phyloP scores from a whole-genome alignment of 371 early-diverging fungal genomes.

The Rhizomucor pusillus region DNA sequence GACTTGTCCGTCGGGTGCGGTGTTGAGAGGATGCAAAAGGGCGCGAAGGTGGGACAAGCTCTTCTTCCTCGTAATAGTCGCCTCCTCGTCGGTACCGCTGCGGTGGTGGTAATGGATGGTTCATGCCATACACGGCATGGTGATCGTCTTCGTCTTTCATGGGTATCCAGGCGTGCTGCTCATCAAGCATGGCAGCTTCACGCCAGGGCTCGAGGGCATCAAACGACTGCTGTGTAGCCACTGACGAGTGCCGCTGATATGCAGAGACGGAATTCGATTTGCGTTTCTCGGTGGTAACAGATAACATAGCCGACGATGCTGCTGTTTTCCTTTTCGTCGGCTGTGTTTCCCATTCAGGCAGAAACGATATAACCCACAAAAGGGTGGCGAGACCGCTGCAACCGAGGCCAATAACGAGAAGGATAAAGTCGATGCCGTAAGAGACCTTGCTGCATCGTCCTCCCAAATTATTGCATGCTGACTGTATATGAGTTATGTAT shows the following conservation, averaged over 20 bases:
- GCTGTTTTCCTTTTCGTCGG: constrained; percentile 2
- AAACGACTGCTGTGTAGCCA: constrained; percentile 4
- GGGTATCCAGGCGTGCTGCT: constrained; percentile 3
- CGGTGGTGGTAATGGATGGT: constrained; percentile 5
- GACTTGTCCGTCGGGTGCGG: constrained; percentile 11
- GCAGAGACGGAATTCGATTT: no score
- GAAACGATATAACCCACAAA: constrained; percentile 16
- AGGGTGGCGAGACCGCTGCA: constrained; percentile 15
- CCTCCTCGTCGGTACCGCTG: no score
- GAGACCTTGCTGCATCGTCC: constrained; percentile 16
- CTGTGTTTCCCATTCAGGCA: not conserved
- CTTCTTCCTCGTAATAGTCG: constrained; percentile 6
- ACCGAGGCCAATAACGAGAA: constrained; percentile 22
- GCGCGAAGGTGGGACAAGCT: constrained; percentile 11
- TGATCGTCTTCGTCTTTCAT: no score
- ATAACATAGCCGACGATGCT: no score
- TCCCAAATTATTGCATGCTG: constrained; percentile 12
- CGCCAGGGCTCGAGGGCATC: constrained; percentile 17
- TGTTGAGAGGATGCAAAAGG: constrained; percentile 10
- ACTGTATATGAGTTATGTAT: constrained; percentile 7
- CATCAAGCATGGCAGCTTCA: constrained; percentile 9
- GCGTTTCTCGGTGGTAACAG: no score
- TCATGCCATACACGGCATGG: constrained; percentile 7
- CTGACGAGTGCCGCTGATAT: no score
- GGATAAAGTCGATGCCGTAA: constrained; percentile 22